Evolutionary conservation across 2,329 filamentous ascomycete species (phyloP).

Genomic region (Thielaviopsis euricoi): DNA sequence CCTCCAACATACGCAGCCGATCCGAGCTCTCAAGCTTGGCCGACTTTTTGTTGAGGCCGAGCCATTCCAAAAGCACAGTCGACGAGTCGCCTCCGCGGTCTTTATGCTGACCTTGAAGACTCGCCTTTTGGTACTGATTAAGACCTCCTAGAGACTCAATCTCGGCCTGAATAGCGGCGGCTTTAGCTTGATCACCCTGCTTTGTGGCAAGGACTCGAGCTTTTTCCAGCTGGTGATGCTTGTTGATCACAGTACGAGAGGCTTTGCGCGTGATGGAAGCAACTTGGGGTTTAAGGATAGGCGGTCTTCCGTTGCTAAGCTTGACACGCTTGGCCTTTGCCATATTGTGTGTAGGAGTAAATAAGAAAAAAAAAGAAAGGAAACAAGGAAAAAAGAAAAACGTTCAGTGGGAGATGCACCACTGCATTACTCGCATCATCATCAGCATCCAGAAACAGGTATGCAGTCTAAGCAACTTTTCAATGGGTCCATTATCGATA

Average conservation of each 20-base stretch:
- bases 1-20: slow-evolving; percentile 57
- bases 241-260: slow-evolving; percentile 47
- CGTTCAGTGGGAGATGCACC: neutral
- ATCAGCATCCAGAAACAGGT: too few species aligned
- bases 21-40: slow-evolving; percentile 11
- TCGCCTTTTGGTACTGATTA: slow-evolving; percentile 48
- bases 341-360: slow-evolving; percentile 15
- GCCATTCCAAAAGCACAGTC: slow-evolving; percentile 46
- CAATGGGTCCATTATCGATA: slow-evolving; percentile 3
- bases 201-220: slow-evolving; percentile 36
- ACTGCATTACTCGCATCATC: neutral
- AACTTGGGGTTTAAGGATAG: slow-evolving; percentile 29
- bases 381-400: neutral
- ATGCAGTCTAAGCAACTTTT: slow-evolving; percentile 6
- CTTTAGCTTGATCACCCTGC: slow-evolving; percentile 34
- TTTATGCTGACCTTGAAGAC: slow-evolving; percentile 48
- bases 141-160: slow-evolving; percentile 44
- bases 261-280: slow-evolving; percentile 42
- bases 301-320: slow-evolving; percentile 31
- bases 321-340: slow-evolving; percentile 17
- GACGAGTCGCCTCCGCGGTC: slow-evolving; percentile 54
- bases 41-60: slow-evolving; percentile 19
- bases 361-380: neutral
- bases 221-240: slow-evolving; percentile 49
- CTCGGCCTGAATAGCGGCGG: slow-evolving; percentile 30